Evolutionary conservation across 2,329 filamentous ascomycete genomes (phyloP).

Genomic region (Dactylellina leptospora): DNA sequence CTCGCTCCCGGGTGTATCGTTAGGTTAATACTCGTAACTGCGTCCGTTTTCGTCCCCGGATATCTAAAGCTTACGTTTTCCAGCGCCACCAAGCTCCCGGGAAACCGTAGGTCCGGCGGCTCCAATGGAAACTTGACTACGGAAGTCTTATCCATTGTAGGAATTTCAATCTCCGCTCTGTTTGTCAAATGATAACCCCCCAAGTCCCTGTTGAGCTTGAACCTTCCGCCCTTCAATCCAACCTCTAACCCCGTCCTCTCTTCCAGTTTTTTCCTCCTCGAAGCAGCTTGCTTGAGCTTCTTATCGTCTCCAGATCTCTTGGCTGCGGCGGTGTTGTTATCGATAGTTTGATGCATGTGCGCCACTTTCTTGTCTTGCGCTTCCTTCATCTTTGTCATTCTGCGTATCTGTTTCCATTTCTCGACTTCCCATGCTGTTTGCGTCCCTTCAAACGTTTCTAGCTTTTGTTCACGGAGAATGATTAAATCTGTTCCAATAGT

Average conservation of each 20-base stretch:
- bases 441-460: constrained; percentile 79
- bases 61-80: constrained; percentile 76
- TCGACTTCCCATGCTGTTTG: constrained; percentile 76
- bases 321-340: constrained; percentile 76
- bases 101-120: constrained; percentile 76
- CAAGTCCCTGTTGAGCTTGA: constrained; percentile 81
- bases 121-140: constrained; percentile 62
- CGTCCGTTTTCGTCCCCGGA: constrained; percentile 59
- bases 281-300: constrained; percentile 84
- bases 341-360: constrained; percentile 81
- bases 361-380: constrained; percentile 81
- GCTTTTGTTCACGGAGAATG: constrained; percentile 74
- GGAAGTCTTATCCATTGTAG: constrained; percentile 67
- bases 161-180: constrained; percentile 76
- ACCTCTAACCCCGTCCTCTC: constrained; percentile 81
- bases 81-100: constrained; percentile 75
- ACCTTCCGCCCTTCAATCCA: constrained; percentile 74
- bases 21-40: constrained; percentile 72
- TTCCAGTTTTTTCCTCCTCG: constrained; percentile 83
- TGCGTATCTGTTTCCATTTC: constrained; percentile 72
- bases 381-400: constrained; percentile 78
- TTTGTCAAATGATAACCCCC: constrained; percentile 69
- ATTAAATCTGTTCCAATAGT: constrained; percentile 78
- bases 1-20: constrained; percentile 77
- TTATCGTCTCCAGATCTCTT: constrained; percentile 83